Base-by-base conservation (phyloP, 2,329 filamentous ascomycete genomes). In the Beauveria varroae region DNA sequence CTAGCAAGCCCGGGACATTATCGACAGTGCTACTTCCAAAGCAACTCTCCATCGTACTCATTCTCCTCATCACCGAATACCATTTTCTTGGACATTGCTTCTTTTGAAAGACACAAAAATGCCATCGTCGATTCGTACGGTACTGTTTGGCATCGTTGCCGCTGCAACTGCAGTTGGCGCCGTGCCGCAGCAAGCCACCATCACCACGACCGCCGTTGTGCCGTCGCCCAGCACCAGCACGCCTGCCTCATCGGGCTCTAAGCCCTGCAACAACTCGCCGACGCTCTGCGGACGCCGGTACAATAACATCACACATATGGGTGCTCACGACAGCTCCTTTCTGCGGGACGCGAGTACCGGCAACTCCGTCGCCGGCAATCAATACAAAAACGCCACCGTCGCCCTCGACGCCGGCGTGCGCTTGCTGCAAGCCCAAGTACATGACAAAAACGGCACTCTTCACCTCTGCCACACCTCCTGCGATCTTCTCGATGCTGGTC, bases 181-280 rank as follows among this genome's bases (percentile, higher is more conserved):
- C 46, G 52, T 60, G 47, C 57, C 57, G 18, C 57, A 58, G 26
- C 30, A 24, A 16, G 30, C 47, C 12, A 53, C 60, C 10, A 50
- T 16, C 6, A 61, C 24, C 10, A 55, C 53, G 2, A 18, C 49
- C 3, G 51, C 59, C n/a, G 22, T 22, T 10, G 43, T 28, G 8
- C 46, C 55, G n/a, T 28, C 55, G 28, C 34, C 43, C 28, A 58
- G 55, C 37, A 47, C 44, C 51, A 28, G 28, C 20, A 24, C 46
- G 12, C 20, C 43, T 1, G 26, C 26, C 16, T 55, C 66, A 18
- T 57, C 63, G 2, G 47, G 41, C 5, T 66, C 69, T 24, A 68
- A 68, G 18, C 84, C 86, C 37, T 95, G 91, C 82, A 95, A 95
- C 76, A 93, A 93, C 78, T 91, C 88, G 1, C 88, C 89, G 0